phyloP scores from a whole-genome alignment of 208 protist genomes.

The Histomonas meleagridis region DNA sequence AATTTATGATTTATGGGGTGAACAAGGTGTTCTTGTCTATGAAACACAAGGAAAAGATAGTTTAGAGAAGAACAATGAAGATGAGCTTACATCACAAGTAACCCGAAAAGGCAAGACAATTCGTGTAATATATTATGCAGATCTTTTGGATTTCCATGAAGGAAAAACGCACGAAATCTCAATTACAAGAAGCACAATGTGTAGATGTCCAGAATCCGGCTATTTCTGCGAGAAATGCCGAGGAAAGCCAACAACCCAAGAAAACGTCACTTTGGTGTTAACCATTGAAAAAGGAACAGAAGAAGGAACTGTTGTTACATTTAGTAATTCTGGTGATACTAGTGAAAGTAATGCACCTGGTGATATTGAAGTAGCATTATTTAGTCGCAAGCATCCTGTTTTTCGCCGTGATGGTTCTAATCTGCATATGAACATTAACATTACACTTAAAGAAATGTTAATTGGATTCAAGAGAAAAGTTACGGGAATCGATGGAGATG shows the following conservation, averaged over 20 bases:
- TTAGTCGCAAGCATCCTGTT: neutral
- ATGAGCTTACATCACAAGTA: neutral
- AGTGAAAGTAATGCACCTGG: neutral
- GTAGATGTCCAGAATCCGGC: neutral
- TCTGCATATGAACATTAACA: neutral
- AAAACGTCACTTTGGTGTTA: neutral
- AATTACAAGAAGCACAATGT: neutral
- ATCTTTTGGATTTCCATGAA: neutral
- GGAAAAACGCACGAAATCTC: neutral
- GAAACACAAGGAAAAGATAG: neutral
- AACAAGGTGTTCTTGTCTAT: neutral
- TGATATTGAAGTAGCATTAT: neutral
- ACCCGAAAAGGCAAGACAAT: neutral
- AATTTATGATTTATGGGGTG: constrained; percentile 13
- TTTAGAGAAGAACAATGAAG: neutral
- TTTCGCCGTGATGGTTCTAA: neutral
- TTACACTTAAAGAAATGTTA: neutral
- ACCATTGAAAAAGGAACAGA: neutral
- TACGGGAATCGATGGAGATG: neutral
- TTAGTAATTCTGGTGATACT: neutral
- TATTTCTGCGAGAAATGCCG: constrained; percentile 28
- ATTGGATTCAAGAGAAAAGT: neutral
- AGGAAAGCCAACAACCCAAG: neutral
- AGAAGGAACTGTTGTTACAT: constrained; percentile 19
- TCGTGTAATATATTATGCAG: neutral